Conservation (phyloP, 73 alveolate genomes). For the Urostyla sp. region DNA sequence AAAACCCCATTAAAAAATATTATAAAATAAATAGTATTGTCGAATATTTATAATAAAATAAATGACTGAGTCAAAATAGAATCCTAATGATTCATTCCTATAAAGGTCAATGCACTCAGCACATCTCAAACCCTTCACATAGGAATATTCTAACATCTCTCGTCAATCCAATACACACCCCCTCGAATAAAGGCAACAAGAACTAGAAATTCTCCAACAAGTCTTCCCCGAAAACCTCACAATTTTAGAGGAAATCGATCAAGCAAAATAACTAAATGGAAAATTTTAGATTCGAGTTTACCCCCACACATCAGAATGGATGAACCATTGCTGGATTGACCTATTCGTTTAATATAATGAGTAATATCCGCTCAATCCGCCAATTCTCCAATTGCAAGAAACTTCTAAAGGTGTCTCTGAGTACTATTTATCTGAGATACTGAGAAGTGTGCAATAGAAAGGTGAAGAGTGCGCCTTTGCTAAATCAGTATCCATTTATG, state of each 20-base stretch:
- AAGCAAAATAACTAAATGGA: conserved; percentile 25
- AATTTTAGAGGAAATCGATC: conserved; percentile 29
- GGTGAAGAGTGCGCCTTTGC: conserved; percentile 17
- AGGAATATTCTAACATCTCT: neutral
- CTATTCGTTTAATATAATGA: conserved; percentile 31
- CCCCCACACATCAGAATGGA: conserved; percentile 28
- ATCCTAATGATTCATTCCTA: no score
- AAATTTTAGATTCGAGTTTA: conserved; percentile 21
- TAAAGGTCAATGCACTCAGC: no score
- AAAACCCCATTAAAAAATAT: no score
- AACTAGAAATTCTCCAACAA: conserved; percentile 23
- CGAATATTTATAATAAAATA: no score
- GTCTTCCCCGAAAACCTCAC: conserved; percentile 9
- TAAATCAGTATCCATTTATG: neutral
- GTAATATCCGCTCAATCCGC: conserved; percentile 52
- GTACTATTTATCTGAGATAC: neutral
- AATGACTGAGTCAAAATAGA: no score
- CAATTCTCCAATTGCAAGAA: conserved; percentile 3
- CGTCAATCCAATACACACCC: neutral
- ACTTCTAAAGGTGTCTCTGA: conserved; percentile 25
- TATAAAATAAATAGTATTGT: no score
- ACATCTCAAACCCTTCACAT: no score
- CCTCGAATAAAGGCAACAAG: conserved; percentile 40
- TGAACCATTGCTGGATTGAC: conserved; percentile 23
- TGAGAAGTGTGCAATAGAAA: neutral